Conservation (phyloP, 2,329 filamentous ascomycete species). For the Paecilomyces dactylethromorphus region DNA sequence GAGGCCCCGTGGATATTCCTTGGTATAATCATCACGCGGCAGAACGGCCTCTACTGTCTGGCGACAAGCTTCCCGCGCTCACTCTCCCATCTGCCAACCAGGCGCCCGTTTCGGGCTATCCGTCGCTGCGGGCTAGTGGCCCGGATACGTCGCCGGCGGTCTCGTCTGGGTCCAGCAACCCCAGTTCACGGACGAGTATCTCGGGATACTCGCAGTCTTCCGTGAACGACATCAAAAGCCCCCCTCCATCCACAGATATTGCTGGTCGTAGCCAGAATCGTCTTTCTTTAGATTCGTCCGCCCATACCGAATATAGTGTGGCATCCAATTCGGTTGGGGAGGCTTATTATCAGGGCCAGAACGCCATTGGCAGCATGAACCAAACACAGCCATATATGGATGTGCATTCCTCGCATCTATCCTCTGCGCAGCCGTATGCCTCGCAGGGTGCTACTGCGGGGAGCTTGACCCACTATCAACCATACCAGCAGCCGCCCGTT, state of each 20-base stretch:
- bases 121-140: slow-evolving; percentile 70
- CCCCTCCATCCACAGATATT: slow-evolving; percentile 58
- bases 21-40: slow-evolving; percentile 64
- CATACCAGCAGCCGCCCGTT: slow-evolving; percentile 62
- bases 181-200: slow-evolving; percentile 51
- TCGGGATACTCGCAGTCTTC: slow-evolving; percentile 48
- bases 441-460: slow-evolving; percentile 72
- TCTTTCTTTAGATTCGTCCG: slow-evolving; percentile 27
- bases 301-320: slow-evolving; percentile 26
- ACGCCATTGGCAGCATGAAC: slow-evolving; percentile 62
- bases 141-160: slow-evolving; percentile 52
- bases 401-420: slow-evolving; percentile 70
- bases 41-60: slow-evolving; percentile 61
- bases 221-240: slow-evolving; percentile 55
- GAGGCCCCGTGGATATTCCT: slow-evolving; percentile 64
- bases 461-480: slow-evolving; percentile 68
- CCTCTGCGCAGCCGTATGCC: slow-evolving; percentile 65
- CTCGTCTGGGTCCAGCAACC: slow-evolving; percentile 43
- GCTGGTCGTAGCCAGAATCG: slow-evolving; percentile 36
- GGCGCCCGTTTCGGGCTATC: slow-evolving; percentile 62
- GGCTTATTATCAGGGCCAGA: slow-evolving; percentile 36
- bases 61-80: slow-evolving; percentile 66
- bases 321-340: slow-evolving; percentile 29
- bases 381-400: slow-evolving; percentile 77
- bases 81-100: slow-evolving; percentile 60